These are phyloP conservation scores for Fraxinus floribunda DNA, from an alignment of 305 asterid species.

Conservation along the genomic window DNA sequence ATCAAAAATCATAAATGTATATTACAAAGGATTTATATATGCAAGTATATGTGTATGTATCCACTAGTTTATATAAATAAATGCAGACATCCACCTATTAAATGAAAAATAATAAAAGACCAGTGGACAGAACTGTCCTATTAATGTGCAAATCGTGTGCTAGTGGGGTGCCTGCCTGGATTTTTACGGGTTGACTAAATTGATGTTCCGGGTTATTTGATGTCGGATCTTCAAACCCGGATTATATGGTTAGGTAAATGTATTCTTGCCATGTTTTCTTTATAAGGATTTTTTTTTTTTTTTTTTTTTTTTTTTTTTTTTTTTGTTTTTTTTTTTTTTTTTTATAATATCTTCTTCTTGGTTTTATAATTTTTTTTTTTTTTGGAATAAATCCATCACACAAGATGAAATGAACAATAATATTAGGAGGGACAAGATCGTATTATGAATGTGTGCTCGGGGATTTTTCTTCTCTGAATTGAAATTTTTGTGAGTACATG, in stretches of 20 bases:
- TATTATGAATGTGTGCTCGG: neutral
- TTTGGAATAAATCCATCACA: too few species aligned
- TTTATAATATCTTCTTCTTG: too few species aligned
- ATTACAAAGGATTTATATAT: conserved; percentile 20
- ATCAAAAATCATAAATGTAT: conserved; percentile 19
- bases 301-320: too few species aligned
- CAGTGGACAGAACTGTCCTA: neutral
- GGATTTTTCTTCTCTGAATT: too few species aligned
- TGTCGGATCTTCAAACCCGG: neutral
- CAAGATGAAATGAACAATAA: neutral
- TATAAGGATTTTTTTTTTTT: neutral
- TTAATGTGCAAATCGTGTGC: conserved; percentile 24
- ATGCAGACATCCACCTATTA: conserved; percentile 29
- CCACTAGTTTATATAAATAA: neutral
- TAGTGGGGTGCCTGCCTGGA: conserved; percentile 28
- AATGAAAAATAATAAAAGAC: neutral
- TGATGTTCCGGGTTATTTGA: neutral
- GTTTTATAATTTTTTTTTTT: too few species aligned
- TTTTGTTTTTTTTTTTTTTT: too few species aligned
- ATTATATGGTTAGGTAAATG: neutral
- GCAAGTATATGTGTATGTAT: neutral
- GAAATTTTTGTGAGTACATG: neutral
- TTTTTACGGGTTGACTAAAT: conserved; percentile 8
- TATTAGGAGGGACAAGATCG: neutral
- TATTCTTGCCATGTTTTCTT: neutral